Percentiles rank a stretch among this genome's conserved stretches.
phyloP scores from a whole-genome alignment of 768 basidiomycete species.

The Mycena rosella region DNA sequence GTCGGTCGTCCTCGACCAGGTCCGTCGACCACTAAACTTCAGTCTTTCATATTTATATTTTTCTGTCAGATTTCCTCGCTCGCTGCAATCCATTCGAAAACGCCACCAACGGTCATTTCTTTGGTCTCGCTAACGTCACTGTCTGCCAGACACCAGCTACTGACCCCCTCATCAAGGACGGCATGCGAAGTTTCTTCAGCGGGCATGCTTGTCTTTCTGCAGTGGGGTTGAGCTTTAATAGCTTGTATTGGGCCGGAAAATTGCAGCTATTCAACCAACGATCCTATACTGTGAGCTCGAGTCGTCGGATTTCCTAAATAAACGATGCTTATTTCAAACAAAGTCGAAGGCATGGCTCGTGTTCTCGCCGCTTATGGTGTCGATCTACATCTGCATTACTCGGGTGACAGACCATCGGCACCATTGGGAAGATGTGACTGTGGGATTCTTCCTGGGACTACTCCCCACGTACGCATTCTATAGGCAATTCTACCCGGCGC shows the following conservation, averaged over 20 bases:
- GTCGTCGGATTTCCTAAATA: neutral
- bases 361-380: conserved; percentile 37
- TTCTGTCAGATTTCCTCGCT: conserved; percentile 40
- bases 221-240: conserved; percentile 36
- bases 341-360: conserved; percentile 43
- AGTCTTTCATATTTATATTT: neutral
- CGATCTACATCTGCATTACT: conserved; percentile 42
- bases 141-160: conserved; percentile 39
- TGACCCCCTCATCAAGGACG: conserved; percentile 40
- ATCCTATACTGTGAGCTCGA: conserved; percentile 37
- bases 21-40: neutral
- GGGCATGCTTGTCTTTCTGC: conserved; percentile 44
- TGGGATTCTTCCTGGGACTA: conserved; percentile 38
- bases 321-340: neutral
- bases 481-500: conserved; percentile 42
- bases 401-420: conserved; percentile 43
- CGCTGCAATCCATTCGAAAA: conserved; percentile 39
- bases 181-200: conserved; percentile 45
- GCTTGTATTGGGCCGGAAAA: conserved; percentile 42
- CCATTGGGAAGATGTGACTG: conserved; percentile 37
- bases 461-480: conserved; percentile 37
- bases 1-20: conserved; percentile 42
- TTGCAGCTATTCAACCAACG: conserved; percentile 40
- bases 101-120: conserved; percentile 36
- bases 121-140: conserved; percentile 41